Percentiles rank a stretch among this genome's conserved stretches.
phyloP scores from a whole-genome alignment of 352 stramenopile species.

The Phytophthora pinifolia region DNA sequence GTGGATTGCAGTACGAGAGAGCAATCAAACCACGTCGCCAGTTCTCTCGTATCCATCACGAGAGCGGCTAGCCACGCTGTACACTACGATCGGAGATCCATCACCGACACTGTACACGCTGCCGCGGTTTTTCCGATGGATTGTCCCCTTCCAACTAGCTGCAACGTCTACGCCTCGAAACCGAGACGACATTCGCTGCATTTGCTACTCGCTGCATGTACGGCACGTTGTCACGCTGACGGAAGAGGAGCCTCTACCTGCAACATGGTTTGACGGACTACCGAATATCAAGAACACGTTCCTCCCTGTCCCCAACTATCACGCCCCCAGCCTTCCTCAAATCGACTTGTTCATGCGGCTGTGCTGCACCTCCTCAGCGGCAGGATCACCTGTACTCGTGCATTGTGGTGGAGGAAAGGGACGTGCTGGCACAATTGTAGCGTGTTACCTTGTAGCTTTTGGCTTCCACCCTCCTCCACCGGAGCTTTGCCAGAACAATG shows the following conservation, averaged over 20 bases:
- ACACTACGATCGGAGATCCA: background rate
- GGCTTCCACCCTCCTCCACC: conserved; percentile 41
- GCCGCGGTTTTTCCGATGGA: conserved; percentile 50
- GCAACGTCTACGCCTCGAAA: conserved; percentile 45
- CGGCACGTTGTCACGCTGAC: conserved; percentile 44
- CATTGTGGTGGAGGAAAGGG: conserved; percentile 72
- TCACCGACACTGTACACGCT: conserved; percentile 19
- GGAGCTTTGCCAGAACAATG: conserved; percentile 1
- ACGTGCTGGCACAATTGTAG: conserved; percentile 59
- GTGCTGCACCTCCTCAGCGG: conserved; percentile 20
- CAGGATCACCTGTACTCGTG: conserved; percentile 41
- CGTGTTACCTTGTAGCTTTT: conserved; percentile 66
- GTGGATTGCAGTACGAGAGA: conserved; percentile 14
- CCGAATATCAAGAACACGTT: conserved; percentile 41
- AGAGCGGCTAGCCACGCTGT: conserved; percentile 7
- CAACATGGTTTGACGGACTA: conserved; percentile 29
- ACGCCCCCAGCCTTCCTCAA: conserved; percentile 48
- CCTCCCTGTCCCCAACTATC: conserved; percentile 57
- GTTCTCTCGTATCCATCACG: conserved; percentile 15
- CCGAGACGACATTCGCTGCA: conserved; percentile 30
- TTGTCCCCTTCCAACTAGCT: conserved; percentile 43
- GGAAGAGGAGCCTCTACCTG: conserved; percentile 34
- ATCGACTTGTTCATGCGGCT: conserved; percentile 61
- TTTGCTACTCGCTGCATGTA: conserved; percentile 31
- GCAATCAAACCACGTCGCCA: conserved; percentile 1